phyloP scores from a whole-genome alignment of 1,284 basidiomycete genomes.

The Trametes polyzona region DNA sequence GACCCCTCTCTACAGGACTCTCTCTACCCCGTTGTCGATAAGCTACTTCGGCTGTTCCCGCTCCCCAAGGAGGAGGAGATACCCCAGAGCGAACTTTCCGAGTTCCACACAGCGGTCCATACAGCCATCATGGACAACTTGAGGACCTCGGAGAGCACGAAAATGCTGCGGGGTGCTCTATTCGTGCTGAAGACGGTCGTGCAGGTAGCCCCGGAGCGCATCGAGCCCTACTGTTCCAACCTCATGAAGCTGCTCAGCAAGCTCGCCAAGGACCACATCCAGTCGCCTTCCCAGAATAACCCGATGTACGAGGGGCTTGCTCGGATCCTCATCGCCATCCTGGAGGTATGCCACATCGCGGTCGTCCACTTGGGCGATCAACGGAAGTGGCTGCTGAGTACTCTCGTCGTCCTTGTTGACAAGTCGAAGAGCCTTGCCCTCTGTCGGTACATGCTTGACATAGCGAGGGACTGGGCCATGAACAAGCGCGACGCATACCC shows the following conservation, averaged over 20 bases:
- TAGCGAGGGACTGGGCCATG: slow-evolving; percentile 89
- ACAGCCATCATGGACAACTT: slow-evolving; percentile 83
- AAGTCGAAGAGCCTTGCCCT: slow-evolving; percentile 87
- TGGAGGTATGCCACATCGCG: slow-evolving; percentile 74
- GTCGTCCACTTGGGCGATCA: slow-evolving; percentile 72
- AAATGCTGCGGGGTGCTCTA: slow-evolving; percentile 72
- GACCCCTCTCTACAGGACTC: slow-evolving; percentile 80
- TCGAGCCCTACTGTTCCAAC: slow-evolving; percentile 79
- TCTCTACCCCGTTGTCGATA: slow-evolving; percentile 85
- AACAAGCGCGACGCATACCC: slow-evolving; percentile 85
- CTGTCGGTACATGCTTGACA: slow-evolving; percentile 87
- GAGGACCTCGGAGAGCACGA: slow-evolving; percentile 50
- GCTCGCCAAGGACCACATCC: slow-evolving; percentile 87
- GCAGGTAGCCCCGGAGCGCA: slow-evolving; percentile 81
- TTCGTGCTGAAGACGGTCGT: slow-evolving; percentile 90
- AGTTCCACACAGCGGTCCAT: slow-evolving; percentile 83
- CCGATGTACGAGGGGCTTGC: slow-evolving; percentile 61
- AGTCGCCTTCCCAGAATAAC: slow-evolving; percentile 48
- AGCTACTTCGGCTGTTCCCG: slow-evolving; percentile 84
- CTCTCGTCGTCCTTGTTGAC: slow-evolving; percentile 84
- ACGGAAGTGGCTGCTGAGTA: slow-evolving; percentile 73
- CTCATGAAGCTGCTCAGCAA: slow-evolving; percentile 88
- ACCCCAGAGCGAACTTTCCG: slow-evolving; percentile 59
- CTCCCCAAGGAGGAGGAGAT: slow-evolving; percentile 79
- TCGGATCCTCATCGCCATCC: slow-evolving; percentile 64